Base-by-base conservation (phyloP, 208 protist species). In the Borovskyia barvae region DNA sequence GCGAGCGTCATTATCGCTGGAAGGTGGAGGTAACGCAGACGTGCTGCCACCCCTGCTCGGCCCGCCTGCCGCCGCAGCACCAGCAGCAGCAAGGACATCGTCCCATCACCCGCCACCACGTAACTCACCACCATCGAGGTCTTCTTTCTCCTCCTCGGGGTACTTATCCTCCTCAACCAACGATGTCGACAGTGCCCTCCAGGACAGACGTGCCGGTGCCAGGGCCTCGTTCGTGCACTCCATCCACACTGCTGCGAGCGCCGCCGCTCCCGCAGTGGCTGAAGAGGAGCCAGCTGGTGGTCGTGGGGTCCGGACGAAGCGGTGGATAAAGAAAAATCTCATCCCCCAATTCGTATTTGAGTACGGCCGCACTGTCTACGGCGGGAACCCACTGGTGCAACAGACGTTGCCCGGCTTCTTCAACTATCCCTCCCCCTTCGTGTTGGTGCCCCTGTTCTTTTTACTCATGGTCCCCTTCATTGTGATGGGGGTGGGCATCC, bases 301-400 rank as follows among this genome's bases (percentile, higher is more conserved):
- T 26, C 37, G 15, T 17, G 17, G 41, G 4, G 12, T 30, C 2
- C 51, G 61, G 0, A 52, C 61, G 0, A 35, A 46, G 11, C 61
- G 29, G 15, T 69, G 62, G 62, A 15, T 69, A 8, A 56, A 68
- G 19, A 75, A 75, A 42, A 36, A 42, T 15, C 37, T 77, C 12
- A 20, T 87, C 24, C 66, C 62, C 5, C 37, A 68, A 17, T 78
- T 73, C 25, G 4, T 87, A 50, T 58, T 66, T 29, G 36, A 69
- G 12, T 75, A 92, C 56, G 85, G 85, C 39, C 73, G 75, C 35
- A 89, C 81, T n/a, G 71, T 80, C 33, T 88, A 90, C 69, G 86
- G 86, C 11, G 86, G 86, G 19, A 72, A 83, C 56, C 86, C 86
- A 1, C 54, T 93, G 11, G 43, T 68, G 15, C 86, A 93, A 70